Conservation (phyloP, 1,284 basidiomycete species). For the Austroboletus novae-zelandiae region DNA sequence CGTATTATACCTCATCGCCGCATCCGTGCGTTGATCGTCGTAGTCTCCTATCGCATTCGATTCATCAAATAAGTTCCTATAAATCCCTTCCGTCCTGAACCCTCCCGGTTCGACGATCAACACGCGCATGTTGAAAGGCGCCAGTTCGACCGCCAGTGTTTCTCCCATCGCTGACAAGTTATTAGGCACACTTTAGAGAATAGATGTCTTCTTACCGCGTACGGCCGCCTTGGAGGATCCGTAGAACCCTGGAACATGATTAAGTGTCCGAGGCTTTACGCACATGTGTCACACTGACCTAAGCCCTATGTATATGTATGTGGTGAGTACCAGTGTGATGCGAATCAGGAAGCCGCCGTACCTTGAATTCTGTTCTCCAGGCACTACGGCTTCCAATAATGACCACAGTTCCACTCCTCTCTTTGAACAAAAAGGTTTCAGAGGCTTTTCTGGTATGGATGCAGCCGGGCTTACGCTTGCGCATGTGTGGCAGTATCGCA, state of each 20-base stretch:
- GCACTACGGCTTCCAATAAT: conserved; percentile 50
- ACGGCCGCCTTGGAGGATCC: conserved; percentile 55
- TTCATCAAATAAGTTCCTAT: conserved; percentile 7
- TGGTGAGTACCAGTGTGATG: not conserved
- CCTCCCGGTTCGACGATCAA: conserved; percentile 50
- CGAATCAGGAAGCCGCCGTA: conserved; percentile 9
- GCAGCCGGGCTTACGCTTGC: conserved; percentile 27
- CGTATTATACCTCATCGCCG: conserved; percentile 26
- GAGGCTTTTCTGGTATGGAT: no score
- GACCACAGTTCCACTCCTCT: conserved; percentile 38
- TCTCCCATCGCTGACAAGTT: conserved; percentile 41
- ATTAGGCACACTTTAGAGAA: conserved; percentile 4
- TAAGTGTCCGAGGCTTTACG: not conserved
- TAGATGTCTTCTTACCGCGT: conserved; percentile 37
- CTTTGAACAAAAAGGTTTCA: not conserved
- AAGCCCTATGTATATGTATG: conserved; percentile 25
- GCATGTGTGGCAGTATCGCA: conserved; percentile 46
- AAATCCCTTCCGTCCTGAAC: conserved; percentile 49
- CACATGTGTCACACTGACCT: conserved; percentile 9
- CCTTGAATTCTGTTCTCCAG: conserved; percentile 48
- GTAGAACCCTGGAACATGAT: conserved; percentile 40
- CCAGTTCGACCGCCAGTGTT: conserved; percentile 48
- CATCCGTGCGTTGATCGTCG: conserved; percentile 36
- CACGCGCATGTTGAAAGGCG: conserved; percentile 49
- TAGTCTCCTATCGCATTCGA: conserved; percentile 42